A percentile compares a stretch with the other conserved stretches of the same genome.
Conservation (phyloP, 2,329 filamentous ascomycete genomes). For the Calonectria leucothoes region DNA sequence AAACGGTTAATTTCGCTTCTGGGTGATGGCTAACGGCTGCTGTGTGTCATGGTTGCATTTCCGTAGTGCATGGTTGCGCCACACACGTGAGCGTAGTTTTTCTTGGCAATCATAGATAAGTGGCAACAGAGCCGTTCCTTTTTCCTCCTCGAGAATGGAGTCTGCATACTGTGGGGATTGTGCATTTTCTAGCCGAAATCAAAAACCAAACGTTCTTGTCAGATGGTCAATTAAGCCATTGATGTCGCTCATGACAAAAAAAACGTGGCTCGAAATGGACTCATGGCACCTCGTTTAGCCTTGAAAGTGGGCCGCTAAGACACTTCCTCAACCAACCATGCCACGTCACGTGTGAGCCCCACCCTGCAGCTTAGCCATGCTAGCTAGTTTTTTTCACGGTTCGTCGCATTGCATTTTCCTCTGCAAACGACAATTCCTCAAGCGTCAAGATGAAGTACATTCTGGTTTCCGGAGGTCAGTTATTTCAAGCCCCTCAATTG, state of each 20-base stretch:
- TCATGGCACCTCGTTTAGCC: neutral
- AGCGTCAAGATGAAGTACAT: slow-evolving; percentile 10
- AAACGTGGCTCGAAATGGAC: neutral
- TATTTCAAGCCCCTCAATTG: slow-evolving; percentile 1
- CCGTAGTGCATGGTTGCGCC: neutral
- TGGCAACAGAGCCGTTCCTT: neutral
- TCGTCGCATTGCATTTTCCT: slow-evolving; percentile 1
- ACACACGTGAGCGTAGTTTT: neutral
- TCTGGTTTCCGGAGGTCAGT: slow-evolving; percentile 6
- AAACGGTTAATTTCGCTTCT: neutral
- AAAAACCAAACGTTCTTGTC: neutral
- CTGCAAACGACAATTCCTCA: neutral
- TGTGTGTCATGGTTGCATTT: neutral
- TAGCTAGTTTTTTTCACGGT: slow-evolving; percentile 9
- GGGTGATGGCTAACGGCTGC: neutral
- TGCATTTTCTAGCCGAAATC: neutral
- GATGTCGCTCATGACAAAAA: neutral
- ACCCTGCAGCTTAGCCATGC: neutral
- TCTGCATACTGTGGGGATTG: neutral
- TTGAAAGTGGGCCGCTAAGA: slow-evolving; percentile 1
- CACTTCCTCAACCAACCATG: neutral
- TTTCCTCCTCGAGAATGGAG: neutral
- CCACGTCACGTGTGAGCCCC: neutral
- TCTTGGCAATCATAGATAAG: neutral
- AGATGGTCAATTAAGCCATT: neutral